Percentiles rank a stretch among this genome's conserved stretches.
Conservation (phyloP, 2,329 filamentous ascomycete species). For the Venturia oleaginea region DNA sequence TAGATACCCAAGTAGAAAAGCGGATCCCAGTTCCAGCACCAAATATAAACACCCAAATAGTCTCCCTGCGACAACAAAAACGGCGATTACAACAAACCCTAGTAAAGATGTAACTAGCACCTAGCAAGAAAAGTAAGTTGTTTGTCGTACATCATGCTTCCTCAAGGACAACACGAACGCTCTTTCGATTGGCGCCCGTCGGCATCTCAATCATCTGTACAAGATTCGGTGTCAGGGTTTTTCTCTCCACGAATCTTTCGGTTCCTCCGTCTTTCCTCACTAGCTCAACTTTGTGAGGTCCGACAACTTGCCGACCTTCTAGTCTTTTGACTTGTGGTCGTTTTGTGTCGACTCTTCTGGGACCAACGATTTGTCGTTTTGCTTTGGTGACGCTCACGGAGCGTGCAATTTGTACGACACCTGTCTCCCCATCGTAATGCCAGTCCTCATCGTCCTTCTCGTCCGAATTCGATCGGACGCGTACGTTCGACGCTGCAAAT, state of each 20-base stretch:
- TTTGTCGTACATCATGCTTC: background rate
- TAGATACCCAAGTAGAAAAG: background rate
- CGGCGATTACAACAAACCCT: background rate
- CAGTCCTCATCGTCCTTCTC: background rate
- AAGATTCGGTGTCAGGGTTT: slow-evolving; percentile 5
- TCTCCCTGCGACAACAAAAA: background rate
- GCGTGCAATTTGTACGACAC: slow-evolving; percentile 5
- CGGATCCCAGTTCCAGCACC: background rate
- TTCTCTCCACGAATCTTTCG: slow-evolving; percentile 9
- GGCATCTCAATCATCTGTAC: slow-evolving; percentile 2
- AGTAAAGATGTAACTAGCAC: background rate
- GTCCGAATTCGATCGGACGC: background rate
- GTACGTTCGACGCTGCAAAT: background rate
- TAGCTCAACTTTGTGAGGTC: background rate
- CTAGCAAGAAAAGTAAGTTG: background rate
- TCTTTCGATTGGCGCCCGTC: background rate
- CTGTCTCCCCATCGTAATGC: background rate
- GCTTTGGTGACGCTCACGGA: slow-evolving; percentile 10
- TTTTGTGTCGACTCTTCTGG: background rate
- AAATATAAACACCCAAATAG: background rate
- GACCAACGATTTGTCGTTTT: background rate
- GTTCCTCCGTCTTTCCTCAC: slow-evolving; percentile 5
- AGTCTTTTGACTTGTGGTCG: background rate
- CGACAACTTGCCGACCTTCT: background rate
- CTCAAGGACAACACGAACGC: slow-evolving; percentile 5